Evolutionary conservation across 2,329 filamentous ascomycete genomes (phyloP), one percentile per base, ranked within the genome.

Genomic region (Penicillium glabrum): DNA sequence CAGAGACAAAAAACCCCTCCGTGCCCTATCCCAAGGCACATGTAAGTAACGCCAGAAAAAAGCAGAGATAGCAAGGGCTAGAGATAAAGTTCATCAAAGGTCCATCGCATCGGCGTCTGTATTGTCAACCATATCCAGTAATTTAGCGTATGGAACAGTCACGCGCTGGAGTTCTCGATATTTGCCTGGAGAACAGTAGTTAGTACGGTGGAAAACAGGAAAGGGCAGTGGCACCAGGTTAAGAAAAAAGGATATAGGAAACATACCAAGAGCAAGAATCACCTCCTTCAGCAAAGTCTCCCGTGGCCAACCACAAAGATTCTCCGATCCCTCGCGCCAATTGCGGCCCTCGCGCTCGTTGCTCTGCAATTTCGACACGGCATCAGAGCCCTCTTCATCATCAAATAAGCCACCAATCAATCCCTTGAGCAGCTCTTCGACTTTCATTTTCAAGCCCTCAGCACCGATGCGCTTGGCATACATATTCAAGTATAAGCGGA

Each of bases 381-480:
- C 60, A n/a, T 70, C 72, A 0, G 74, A 76, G 24, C 84, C 84
- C 2, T 89, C 69, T 82, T 81, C 65, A 82, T 84, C 50, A 39
- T 84, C 76, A 58, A 82, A 83, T 8, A 88, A 72, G 5, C 90
- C 89, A 8, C 93, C 92, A 48, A 96, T 80, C 43, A 99, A 79
- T 46, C 86, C 89, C 64, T 91, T 89, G 27, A 98, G 79, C 10
- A 99, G 80, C 77, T 99, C 96, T 72, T 98, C 93, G 2, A 97
- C 92, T 77, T 99, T 99, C 55, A 86, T 83, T 64, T 89, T 86
- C 51, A 93, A 79, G 0, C 92, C 92, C 73, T 99, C 96, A 0
- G 92, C 91, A 1, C 95, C 95, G 6, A 99, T 84, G 0, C 95
- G 87, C 78, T 97, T 98, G 3, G 93, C 93, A 69, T 99, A 99